phyloP scores from a whole-genome alignment of 1,284 basidiomycete genomes.

The Exsudoporus floridanus region DNA sequence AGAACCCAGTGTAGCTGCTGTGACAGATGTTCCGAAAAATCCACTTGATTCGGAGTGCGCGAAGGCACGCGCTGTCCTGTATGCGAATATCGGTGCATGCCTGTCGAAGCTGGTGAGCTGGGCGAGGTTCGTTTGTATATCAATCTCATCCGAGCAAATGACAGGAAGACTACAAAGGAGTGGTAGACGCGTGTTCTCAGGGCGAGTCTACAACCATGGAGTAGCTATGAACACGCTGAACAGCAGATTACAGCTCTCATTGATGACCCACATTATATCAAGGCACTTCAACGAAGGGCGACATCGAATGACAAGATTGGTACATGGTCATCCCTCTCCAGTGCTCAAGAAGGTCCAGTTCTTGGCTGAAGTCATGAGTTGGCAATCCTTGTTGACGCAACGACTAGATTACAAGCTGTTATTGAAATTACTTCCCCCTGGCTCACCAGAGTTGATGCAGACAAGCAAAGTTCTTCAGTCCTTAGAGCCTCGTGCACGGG shows the following conservation, averaged over 20 bases:
- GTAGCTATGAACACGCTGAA: conserved; percentile 3
- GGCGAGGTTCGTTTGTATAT: neutral
- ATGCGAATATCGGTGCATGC: conserved; percentile 82
- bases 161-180: conserved; percentile 74
- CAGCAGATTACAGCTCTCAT: conserved; percentile 59
- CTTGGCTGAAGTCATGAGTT: neutral
- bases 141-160: conserved; percentile 7
- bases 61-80: conserved; percentile 63
- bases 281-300: conserved; percentile 87
- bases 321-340: conserved; percentile 79
- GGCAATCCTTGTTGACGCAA: conserved; percentile 1
- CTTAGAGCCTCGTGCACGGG: conserved; percentile 68
- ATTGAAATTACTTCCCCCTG: conserved; percentile 57
- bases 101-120: conserved; percentile 67
- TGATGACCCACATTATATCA: conserved; percentile 83
- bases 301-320: conserved; percentile 77
- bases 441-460: conserved; percentile 51
- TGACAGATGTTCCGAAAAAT: conserved; percentile 4
- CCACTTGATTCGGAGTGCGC: conserved; percentile 46
- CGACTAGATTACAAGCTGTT: conserved; percentile 77
- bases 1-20: conserved; percentile 1
- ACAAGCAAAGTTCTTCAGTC: conserved; percentile 49
- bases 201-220: conserved; percentile 41
- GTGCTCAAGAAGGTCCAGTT: conserved; percentile 78
- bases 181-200: conserved; percentile 73